These are phyloP conservation scores for Alternaria dauci DNA, from an alignment of 2,329 filamentous ascomycete genomes.

Conservation along the genomic window DNA sequence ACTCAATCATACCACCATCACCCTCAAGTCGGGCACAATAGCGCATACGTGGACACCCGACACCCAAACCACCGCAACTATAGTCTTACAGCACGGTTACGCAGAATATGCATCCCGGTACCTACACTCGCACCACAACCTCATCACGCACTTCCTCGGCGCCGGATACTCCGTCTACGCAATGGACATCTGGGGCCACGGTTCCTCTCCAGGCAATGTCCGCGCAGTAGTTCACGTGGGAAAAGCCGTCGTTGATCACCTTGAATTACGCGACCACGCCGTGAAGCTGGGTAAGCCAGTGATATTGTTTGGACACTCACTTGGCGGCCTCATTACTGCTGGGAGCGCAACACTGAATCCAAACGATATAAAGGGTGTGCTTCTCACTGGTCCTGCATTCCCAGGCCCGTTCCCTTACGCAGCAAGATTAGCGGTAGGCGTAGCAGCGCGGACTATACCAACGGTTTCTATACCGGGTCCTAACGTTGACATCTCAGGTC, in stretches of 20 bases:
- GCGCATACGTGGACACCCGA: neutral
- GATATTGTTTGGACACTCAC: neutral
- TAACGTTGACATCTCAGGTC: neutral
- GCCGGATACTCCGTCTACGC: neutral
- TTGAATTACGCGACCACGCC: neutral
- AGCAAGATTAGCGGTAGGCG: neutral
- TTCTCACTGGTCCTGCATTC: neutral
- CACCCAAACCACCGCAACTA: neutral
- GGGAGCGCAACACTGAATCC: neutral
- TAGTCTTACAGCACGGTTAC: conserved; percentile 17
- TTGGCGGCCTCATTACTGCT: neutral
- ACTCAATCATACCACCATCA: neutral
- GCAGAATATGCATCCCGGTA: conserved; percentile 15
- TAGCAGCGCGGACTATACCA: neutral
- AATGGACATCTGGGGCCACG: neutral
- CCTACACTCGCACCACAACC: conserved; percentile 6
- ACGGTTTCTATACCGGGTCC: neutral
- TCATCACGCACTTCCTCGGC: conserved; percentile 8
- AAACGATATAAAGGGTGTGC: neutral
- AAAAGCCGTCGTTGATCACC: neutral
- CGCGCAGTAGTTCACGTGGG: conserved; percentile 1
- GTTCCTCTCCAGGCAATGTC: neutral
- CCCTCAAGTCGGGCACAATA: neutral
- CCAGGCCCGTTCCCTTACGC: neutral
- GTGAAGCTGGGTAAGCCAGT: neutral